Conservation (phyloP, 1,284 basidiomycete species). For the Cryptococcus neoformans region DNA sequence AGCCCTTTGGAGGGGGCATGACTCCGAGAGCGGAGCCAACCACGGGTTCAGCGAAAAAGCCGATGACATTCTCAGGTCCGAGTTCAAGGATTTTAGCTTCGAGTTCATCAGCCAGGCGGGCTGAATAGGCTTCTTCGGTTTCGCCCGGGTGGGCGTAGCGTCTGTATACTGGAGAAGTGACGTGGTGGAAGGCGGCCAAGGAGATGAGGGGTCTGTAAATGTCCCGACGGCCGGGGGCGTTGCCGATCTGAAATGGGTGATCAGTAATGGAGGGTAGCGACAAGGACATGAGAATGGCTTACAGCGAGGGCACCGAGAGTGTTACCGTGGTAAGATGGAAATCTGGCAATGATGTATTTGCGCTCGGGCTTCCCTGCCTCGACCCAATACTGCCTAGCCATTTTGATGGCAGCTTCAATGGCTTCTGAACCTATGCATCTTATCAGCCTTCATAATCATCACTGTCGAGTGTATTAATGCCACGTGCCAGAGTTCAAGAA, state of each 20-base stretch:
- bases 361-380: constrained; percentile 67
- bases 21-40: constrained; percentile 74
- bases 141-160: constrained; percentile 66
- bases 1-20: constrained; percentile 36
- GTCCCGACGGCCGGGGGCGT: constrained; percentile 21
- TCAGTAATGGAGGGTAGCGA: background rate
- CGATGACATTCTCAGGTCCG: constrained; percentile 67
- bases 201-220: constrained; percentile 62
- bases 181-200: constrained; percentile 25
- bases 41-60: constrained; percentile 43
- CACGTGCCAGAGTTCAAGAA: constrained; percentile 26
- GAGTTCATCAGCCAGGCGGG: constrained; percentile 68
- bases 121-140: constrained; percentile 72
- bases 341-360: constrained; percentile 72
- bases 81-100: constrained; percentile 78
- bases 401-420: constrained; percentile 32
- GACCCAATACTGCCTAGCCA: constrained; percentile 46
- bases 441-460: background rate
- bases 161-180: constrained; percentile 66
- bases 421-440: constrained; percentile 27
- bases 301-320: constrained; percentile 55
- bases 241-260: constrained; percentile 15
- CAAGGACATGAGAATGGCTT: constrained; percentile 1
- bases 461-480: background rate
- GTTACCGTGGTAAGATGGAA: constrained; percentile 80